These are phyloP conservation scores for Schizosaccharomyces cryophilus DNA, from an alignment of 805 yeast species.

Conservation along the genomic window DNA sequence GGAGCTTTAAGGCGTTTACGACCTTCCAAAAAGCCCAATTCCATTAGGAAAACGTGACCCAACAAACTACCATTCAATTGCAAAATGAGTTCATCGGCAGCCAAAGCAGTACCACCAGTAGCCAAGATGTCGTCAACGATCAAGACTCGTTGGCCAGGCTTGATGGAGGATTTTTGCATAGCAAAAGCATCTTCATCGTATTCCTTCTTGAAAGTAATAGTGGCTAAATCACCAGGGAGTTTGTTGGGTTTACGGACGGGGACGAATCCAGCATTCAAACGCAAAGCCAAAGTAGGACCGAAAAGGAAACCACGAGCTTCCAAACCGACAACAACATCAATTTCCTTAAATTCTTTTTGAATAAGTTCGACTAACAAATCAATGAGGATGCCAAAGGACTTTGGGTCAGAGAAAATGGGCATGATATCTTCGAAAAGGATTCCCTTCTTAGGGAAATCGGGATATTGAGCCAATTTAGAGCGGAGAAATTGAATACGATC, in stretches of 20 bases:
- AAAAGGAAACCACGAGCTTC: conserved; percentile 93
- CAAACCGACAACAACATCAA: conserved; percentile 79
- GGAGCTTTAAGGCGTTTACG: conserved; percentile 68
- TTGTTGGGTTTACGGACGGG: conserved; percentile 93
- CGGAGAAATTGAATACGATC: neutral
- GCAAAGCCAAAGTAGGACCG: conserved; percentile 86
- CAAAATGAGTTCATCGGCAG: conserved; percentile 67
- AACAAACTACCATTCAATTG: conserved; percentile 44
- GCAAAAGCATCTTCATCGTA: conserved; percentile 78
- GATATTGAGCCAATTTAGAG: conserved; percentile 25
- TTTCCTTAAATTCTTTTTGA: conserved; percentile 27
- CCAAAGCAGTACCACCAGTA: conserved; percentile 81
- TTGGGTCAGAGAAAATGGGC: conserved; percentile 74
- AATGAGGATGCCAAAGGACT: conserved; percentile 53
- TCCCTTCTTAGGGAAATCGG: conserved; percentile 85
- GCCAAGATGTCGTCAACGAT: conserved; percentile 93
- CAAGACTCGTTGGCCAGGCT: conserved; percentile 55
- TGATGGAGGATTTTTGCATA: conserved; percentile 61
- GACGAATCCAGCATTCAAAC: conserved; percentile 68
- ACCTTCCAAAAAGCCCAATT: conserved; percentile 83
- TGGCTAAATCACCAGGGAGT: conserved; percentile 61
- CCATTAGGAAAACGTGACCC: conserved; percentile 77
- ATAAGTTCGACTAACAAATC: conserved; percentile 60
- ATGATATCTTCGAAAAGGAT: conserved; percentile 83
- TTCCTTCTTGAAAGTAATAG: conserved; percentile 64